Conservation (phyloP, 495 filamentous ascomycete species). For the Tricharina praecox region DNA sequence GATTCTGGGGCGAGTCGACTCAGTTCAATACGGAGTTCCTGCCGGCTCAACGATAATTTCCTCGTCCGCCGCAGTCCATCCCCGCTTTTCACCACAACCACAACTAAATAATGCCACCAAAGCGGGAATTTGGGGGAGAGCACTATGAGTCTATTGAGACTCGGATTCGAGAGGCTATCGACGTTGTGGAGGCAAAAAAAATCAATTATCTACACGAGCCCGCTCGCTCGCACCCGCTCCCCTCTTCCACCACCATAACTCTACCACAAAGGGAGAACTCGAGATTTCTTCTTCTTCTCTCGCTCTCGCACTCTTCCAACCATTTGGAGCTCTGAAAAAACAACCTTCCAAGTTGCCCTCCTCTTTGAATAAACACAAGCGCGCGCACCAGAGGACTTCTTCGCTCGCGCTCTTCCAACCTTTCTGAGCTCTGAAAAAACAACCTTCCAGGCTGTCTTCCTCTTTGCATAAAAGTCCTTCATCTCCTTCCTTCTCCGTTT, state of each 20-base stretch:
- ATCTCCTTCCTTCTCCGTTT: slow-evolving; percentile 1
- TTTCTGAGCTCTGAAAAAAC: background rate
- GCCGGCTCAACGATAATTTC: background rate
- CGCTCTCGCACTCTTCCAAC: background rate
- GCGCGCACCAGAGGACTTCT: background rate
- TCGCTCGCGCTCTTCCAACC: background rate
- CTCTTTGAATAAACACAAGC: slow-evolving; percentile 1
- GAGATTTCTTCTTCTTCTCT: background rate
- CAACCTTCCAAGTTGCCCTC: background rate
- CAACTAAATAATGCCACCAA: background rate
- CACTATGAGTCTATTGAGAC: background rate
- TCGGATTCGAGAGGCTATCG: background rate
- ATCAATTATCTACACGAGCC: background rate
- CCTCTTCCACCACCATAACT: background rate
- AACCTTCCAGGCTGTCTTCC: background rate
- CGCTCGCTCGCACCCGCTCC: background rate
- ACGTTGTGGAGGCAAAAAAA: background rate
- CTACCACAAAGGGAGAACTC: background rate
- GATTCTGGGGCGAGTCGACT: too few species aligned
- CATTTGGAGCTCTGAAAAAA: background rate
- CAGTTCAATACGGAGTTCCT: too few species aligned
- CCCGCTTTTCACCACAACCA: background rate
- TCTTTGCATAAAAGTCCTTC: background rate
- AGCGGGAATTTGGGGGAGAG: background rate
- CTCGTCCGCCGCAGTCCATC: background rate